Base-by-base conservation (phyloP, 805 yeast genomes). In the Candida adriatica region DNA sequence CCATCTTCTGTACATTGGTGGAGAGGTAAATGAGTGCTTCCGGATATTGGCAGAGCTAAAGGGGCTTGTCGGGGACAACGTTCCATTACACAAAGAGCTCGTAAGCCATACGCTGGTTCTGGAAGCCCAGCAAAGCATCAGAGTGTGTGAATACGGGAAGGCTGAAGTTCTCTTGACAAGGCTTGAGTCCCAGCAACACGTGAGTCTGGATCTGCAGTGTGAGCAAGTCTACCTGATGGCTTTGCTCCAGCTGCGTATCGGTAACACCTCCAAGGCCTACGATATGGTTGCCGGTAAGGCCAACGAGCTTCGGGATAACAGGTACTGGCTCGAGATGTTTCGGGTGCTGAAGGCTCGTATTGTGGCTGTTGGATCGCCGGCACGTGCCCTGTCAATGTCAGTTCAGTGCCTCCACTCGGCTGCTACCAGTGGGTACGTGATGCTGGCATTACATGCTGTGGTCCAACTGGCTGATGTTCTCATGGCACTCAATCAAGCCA, bases 321-420 rank as follows among this genome's bases (percentile, higher is more conserved):
- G 61, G 19, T 60, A 56, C 29, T 66, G 72, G 62, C 58, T 59
- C 22, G 53, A 74, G 15, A 62, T 61, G 44, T 63, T 69, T 34
- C 70, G 64, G 28, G 43, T 75, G 8, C 44, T 75, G 30, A 68
- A 70, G 42, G 64, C 73, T 26, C 45, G 56, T 10, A 59, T 73
- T 1, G 53, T 74, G 36, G 42, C 66, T 16, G 42, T 54, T 5
- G 50, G 68, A 11, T 66, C 70, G 0, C 70, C 75, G 10, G 51
- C 67, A 8, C 61, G 79, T 35, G 73, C 71, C 1, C 40, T 79
- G 7, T 66, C 79, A 1, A 46, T 67, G 13, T 45, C 76, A 0
- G 48, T 71, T 6, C 72, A 71, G 38, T 63, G 74, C 31, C 52
- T 79, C 2, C 64, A 68, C 28, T 45, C 62, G 9, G 70, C 81